A percentile compares a stretch with the other conserved stretches of the same genome.
phyloP scores from a whole-genome alignment of 2,329 filamentous ascomycete genomes.

The Fusarium fujikuroi region DNA sequence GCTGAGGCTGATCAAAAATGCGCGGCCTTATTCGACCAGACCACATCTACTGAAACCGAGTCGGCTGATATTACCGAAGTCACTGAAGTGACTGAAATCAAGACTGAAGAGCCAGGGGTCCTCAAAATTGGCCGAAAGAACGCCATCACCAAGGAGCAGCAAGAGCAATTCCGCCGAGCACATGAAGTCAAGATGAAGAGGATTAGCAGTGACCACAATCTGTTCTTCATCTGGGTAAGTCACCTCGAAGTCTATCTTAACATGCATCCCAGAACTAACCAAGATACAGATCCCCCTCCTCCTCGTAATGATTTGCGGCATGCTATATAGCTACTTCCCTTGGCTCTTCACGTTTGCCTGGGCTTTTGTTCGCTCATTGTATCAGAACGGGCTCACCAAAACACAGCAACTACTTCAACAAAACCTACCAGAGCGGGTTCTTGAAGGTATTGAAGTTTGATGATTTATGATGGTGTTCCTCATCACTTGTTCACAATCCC shows the following conservation, averaged over 20 bases:
- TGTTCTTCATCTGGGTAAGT: constrained; percentile 76
- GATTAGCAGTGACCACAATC: constrained; percentile 70
- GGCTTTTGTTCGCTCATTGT: constrained; percentile 49
- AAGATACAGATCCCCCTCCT: constrained; percentile 61
- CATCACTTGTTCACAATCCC: constrained; percentile 26
- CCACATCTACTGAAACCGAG: constrained; percentile 48
- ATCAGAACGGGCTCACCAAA: constrained; percentile 44
- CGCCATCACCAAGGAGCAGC: constrained; percentile 72
- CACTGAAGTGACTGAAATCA: constrained; percentile 51
- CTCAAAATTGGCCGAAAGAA: constrained; percentile 72
- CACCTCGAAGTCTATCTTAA: neutral
- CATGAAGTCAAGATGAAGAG: constrained; percentile 72
- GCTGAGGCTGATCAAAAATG: constrained; percentile 69
- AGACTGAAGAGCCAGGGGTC: constrained; percentile 55
- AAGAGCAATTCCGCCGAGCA: constrained; percentile 69
- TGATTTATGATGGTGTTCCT: constrained; percentile 32
- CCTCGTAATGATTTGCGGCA: constrained; percentile 59
- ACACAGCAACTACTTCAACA: constrained; percentile 45
- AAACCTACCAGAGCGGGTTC: constrained; percentile 38
- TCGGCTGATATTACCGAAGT: constrained; percentile 50
- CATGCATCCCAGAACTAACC: constrained; percentile 30
- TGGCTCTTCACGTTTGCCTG: constrained; percentile 55
- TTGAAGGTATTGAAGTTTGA: constrained; percentile 47
- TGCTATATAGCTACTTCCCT: constrained; percentile 63
- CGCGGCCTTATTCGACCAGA: constrained; percentile 61